Percentiles rank a stretch among this genome's conserved stretches.
These are phyloP conservation scores for Petunia axillaris DNA, from an alignment of 257 asterid genomes.

Conservation along the genomic window DNA sequence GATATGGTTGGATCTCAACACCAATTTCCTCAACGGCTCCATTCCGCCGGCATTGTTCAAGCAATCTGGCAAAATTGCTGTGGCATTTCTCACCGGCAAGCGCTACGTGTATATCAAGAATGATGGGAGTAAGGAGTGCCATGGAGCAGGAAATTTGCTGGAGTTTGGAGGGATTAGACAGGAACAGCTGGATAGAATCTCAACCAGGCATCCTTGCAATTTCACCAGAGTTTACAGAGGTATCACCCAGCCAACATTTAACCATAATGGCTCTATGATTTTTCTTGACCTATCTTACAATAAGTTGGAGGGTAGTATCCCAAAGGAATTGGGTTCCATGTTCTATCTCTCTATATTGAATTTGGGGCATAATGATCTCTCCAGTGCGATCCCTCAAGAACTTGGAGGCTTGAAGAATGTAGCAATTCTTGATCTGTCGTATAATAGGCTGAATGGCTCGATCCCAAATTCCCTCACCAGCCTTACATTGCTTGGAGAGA, in stretches of 20 bases:
- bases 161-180: slow-evolving; percentile 91
- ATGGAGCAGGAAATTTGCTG: slow-evolving; percentile 91
- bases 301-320: slow-evolving; percentile 72
- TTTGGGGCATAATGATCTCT: slow-evolving; percentile 80
- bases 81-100: slow-evolving; percentile 64
- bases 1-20: slow-evolving; percentile 92
- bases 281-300: slow-evolving; percentile 88
- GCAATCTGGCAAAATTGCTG: slow-evolving; percentile 85
- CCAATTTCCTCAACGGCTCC: slow-evolving; percentile 65
- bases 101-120: slow-evolving; percentile 69
- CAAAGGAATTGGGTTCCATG: slow-evolving; percentile 82
- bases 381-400: slow-evolving; percentile 79
- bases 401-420: slow-evolving; percentile 70
- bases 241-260: slow-evolving; percentile 71
- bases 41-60: slow-evolving; percentile 73
- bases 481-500: slow-evolving; percentile 70
- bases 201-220: slow-evolving; percentile 77
- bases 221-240: slow-evolving; percentile 77
- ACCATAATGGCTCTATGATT: slow-evolving; percentile 90
- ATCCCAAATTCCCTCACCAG: slow-evolving; percentile 72
- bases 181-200: slow-evolving; percentile 64
- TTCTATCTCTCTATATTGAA: slow-evolving; percentile 69
- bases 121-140: slow-evolving; percentile 81
- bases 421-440: slow-evolving; percentile 85
- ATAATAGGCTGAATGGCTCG: slow-evolving; percentile 65